Base-by-base conservation (phyloP, 768 basidiomycete genomes). In the Xanthoconium purpureum region DNA sequence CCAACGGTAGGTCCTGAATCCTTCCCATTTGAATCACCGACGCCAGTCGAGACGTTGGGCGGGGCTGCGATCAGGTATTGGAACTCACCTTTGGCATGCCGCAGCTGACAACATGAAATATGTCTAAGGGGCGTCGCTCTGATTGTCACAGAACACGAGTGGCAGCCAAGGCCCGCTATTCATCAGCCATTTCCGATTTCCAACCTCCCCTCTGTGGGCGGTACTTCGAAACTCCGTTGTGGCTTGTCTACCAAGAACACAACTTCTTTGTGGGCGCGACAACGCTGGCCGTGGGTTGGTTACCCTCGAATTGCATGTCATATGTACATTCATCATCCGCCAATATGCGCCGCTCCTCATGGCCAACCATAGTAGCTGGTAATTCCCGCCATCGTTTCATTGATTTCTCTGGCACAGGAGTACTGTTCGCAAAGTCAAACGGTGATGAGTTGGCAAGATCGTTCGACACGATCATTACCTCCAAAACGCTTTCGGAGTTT, bases 231-330 rank as follows among this genome's bases (percentile, higher is more conserved):
- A 42, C 56, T 20, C 24, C 45, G 28, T 36, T 24, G n/a, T 11
- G 29, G 14, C 12, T 29, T 39, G 33, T 35, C 33, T 12, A 3
- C 45, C 17, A 5, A 50, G 5, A 40, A 36, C 57, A 58, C 57
- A 46, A 48, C 56, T 52, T 47, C 20, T 9, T 38, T 52, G 58
- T 59, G 45, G 49, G 57, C 30, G 39, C 35, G 44, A 51, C 15
- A 44, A 24, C 12, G 54, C 11, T 47, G 30, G 43, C 29, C 2
- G 24, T 28, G 38, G 17, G 39, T 8, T 45, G 12, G 24, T 24
- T 24, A 24, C 24, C 24, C 32, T n/a, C 63, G 40, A 51, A 54
- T 39, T 43, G 36, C 50, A 52, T 32, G 28, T 36, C 20, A 18
- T 32, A 6, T 40, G 32, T 46, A 24, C 24, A 24, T 35, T 44